Conservation (phyloP, 1,284 basidiomycete species). For the Inonotus obliquus region DNA sequence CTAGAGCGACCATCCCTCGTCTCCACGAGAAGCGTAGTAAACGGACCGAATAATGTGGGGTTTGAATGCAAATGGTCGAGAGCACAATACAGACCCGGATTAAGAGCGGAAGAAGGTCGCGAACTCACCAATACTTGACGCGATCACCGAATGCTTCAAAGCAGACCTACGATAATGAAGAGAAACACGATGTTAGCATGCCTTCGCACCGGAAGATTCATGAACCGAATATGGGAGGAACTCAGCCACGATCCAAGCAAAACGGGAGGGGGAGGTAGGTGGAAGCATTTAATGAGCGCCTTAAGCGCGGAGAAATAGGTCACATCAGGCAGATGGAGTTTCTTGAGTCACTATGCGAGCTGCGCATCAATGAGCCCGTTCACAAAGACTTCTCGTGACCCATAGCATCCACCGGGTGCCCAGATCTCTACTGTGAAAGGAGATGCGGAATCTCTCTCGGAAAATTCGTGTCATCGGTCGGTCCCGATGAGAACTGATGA, state of each 20-base stretch:
- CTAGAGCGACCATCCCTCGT: neutral
- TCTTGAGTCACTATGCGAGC: neutral
- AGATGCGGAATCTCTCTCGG: neutral
- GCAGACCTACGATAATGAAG: constrained; percentile 42
- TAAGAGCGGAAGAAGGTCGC: neutral
- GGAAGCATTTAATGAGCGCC: neutral
- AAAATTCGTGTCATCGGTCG: neutral
- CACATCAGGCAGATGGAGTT: neutral
- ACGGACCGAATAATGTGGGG: neutral
- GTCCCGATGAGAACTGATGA: neutral
- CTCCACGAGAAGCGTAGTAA: neutral
- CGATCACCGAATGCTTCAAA: constrained; percentile 71
- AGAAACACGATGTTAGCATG: neutral
- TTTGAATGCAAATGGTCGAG: neutral
- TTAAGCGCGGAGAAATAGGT: constrained; percentile 7
- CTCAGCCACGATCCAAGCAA: neutral
- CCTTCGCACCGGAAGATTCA: neutral
- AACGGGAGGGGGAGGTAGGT: neutral
- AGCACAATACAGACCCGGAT: neutral
- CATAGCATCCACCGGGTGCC: neutral
- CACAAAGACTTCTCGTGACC: neutral
- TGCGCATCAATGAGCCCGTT: neutral
- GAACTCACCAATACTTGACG: constrained; percentile 64
- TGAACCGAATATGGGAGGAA: neutral
- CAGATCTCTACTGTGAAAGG: neutral